Evolutionary conservation across 495 filamentous ascomycete genomes (phyloP).

Genomic region (Trichoderma erinaceum): DNA sequence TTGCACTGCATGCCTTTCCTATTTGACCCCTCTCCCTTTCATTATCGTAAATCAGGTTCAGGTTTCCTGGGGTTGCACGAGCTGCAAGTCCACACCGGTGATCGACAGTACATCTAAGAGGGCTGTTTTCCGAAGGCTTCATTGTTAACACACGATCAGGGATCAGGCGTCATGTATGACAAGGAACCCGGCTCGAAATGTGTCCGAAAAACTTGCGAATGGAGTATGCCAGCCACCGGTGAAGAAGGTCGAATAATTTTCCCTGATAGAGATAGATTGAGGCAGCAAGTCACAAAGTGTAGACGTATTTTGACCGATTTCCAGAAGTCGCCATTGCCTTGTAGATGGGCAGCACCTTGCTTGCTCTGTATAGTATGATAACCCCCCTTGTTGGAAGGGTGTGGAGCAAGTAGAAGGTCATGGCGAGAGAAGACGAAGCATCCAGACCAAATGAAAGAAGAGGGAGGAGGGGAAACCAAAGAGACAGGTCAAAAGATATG

Average conservation of each 20-base stretch:
- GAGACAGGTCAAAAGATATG: not conserved
- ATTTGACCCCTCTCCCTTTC: not conserved
- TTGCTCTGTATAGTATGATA: not conserved
- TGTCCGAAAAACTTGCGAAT: not conserved
- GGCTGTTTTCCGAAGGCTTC: not conserved
- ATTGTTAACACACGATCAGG: not conserved
- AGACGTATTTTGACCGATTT: not conserved
- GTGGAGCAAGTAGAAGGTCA: not conserved
- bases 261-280: not conserved
- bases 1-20: not conserved
- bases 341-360: not conserved
- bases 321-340: not conserved
- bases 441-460: not conserved
- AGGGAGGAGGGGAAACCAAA: not conserved
- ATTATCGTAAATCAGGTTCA: not conserved
- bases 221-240: not conserved
- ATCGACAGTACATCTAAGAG: conserved; percentile 10
- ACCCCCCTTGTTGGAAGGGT: not conserved
- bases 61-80: not conserved
- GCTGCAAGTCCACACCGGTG: conserved; percentile 10
- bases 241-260: not conserved
- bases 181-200: not conserved
- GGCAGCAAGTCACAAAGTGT: not conserved
- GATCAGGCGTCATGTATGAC: not conserved
- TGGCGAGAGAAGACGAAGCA: not conserved